phyloP scores from a whole-genome alignment of 257 asterid species.

The Henckelia pumila region DNA sequence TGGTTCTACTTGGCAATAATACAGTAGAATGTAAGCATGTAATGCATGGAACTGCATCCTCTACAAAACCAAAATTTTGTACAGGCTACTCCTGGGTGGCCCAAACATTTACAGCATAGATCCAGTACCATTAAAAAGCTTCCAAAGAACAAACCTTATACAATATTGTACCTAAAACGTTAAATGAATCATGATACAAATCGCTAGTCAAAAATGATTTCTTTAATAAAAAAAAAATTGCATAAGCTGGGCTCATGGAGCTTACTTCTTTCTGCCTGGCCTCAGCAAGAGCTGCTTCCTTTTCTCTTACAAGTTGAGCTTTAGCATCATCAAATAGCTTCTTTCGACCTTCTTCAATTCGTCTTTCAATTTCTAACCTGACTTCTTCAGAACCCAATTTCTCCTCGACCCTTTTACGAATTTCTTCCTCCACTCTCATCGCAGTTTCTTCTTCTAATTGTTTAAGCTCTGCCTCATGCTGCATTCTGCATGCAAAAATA shows the following conservation, averaged over 20 bases:
- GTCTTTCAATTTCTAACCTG: conserved; percentile 59
- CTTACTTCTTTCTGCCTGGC: conserved; percentile 90
- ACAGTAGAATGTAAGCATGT: neutral
- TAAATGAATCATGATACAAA: neutral
- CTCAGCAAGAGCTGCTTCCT: conserved; percentile 77
- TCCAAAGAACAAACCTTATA: neutral
- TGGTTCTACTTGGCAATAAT: neutral
- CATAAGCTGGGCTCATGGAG: conserved; percentile 14
- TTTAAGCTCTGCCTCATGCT: conserved; percentile 78
- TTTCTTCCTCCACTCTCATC: conserved; percentile 79
- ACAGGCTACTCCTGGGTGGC: neutral
- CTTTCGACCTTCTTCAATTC: conserved; percentile 59
- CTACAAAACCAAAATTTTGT: neutral
- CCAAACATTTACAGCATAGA: conserved; percentile 8
- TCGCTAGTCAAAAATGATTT: neutral
- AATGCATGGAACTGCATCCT: neutral
- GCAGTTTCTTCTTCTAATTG: conserved; percentile 93
- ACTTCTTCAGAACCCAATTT: conserved; percentile 73
- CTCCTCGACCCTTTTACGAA: conserved; percentile 74
- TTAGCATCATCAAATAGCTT: conserved; percentile 70
- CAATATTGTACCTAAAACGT: neutral
- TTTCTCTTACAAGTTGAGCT: conserved; percentile 72
- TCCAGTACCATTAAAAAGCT: neutral
- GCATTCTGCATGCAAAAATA: conserved; percentile 45
- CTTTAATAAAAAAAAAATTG: neutral